Base-by-base conservation (phyloP, 306 rosid genomes). In the Trifolium subterraneum region DNA sequence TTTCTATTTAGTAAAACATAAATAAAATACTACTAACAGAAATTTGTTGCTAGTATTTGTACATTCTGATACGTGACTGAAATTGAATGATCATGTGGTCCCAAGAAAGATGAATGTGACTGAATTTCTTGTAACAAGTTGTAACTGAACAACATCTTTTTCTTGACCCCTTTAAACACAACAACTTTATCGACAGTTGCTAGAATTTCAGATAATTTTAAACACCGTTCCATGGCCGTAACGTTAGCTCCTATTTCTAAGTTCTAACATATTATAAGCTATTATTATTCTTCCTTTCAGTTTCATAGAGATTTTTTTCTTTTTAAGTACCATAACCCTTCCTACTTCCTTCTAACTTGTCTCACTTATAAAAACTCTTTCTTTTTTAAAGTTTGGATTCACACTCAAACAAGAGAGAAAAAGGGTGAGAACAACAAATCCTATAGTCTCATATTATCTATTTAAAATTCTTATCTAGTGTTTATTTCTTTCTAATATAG, bases 21-120 rank as follows among this genome's bases (percentile, higher is more conserved):
- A 44, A 66, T 8, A 44, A 67, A 42, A 16, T 14, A 66, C 8
- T 15, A 23, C 8, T 15, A 23, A 25, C 15, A n/a, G 7, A 42
- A 44, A 11, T 64, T 38, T 64, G 69, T 66, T 41, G 25, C 22
- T 45, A 27, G 25, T 27, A 45, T 8, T 56, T 11, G 63, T 56
- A 36, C 39, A 1, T 23, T 68, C 4, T 68, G n/a, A 68, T 9
- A 47, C 31, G 35, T 19, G 54, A 65, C 19, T 27, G 44, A 75
- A 63, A 65, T 16, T 27, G 44, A 75, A 70, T 36, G 65, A 68
- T 15, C 13, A 69, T 71, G 85, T 81, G 82, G 85, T 62, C 23
- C 79, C 62, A 9, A 6, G 20, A 58, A 41, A 22, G 35, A 22
- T 12, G 16, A 67, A 48, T 67, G 7, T 67, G 75, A 74, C 79